Percentiles rank a stretch among this genome's conserved stretches.
These are phyloP conservation scores for Fusarium dlaminii DNA, from an alignment of 2,329 filamentous ascomycete species.

Conservation along the genomic window DNA sequence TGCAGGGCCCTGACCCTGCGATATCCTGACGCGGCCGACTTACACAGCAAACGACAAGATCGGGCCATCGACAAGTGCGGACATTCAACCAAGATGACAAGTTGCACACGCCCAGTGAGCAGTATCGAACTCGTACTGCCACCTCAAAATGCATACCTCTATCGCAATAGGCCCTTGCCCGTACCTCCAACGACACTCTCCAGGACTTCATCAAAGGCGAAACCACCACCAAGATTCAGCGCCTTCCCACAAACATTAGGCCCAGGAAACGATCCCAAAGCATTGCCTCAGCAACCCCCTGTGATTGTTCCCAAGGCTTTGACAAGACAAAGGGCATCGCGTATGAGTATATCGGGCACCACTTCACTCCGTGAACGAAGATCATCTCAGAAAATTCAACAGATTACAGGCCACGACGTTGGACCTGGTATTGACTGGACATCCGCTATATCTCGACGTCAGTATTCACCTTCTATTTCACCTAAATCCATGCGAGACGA, in stretches of 20 bases:
- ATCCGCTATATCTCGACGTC: background rate
- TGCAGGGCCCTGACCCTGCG: constrained; percentile 19
- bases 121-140: constrained; percentile 32
- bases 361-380: constrained; percentile 35
- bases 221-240: constrained; percentile 22
- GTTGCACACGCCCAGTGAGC: constrained; percentile 21
- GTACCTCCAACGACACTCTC: constrained; percentile 26
- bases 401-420: constrained; percentile 55
- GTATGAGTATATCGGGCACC: constrained; percentile 30
- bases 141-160: constrained; percentile 37
- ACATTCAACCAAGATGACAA: constrained; percentile 20
- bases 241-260: constrained; percentile 27
- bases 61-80: background rate
- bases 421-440: constrained; percentile 38
- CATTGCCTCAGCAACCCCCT: constrained; percentile 26
- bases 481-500: constrained; percentile 34
- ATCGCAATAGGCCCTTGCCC: constrained; percentile 34
- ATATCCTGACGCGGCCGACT: constrained; percentile 1
- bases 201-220: constrained; percentile 14
- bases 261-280: constrained; percentile 33
- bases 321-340: constrained; percentile 26
- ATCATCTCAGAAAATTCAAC: constrained; percentile 52
- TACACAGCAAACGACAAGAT: background rate
- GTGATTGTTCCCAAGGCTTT: constrained; percentile 15
- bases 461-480: constrained; percentile 32